Evolutionary conservation across 306 rosid genomes (phyloP), one percentile per base, ranked within the genome.

Genomic region (Herpetospermum pedunculosum): DNA sequence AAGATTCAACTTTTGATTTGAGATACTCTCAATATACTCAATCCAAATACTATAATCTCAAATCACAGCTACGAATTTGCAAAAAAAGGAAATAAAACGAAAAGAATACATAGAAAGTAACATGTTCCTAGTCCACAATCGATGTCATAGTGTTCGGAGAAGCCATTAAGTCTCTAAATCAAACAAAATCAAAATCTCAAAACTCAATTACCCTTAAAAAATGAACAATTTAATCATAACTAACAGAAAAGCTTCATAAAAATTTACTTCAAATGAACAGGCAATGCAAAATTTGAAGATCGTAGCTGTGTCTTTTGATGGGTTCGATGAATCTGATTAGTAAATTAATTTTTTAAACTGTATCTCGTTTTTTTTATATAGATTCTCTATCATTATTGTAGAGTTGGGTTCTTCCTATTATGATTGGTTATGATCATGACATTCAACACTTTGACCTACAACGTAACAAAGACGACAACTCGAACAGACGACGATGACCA

Each of bases 71-170:
- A 63, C 12, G n/a, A 62, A 60, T 43, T 44, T n/a, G 41, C 11
- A 58, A 29, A 48, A 32, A 54, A 16, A 0, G 16, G 40, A 8
- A 26, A 44, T n/a, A 54, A 49, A 23, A 6, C 5, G 28, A 77
- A 74, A 47, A 14, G n/a, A 29, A 46, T 15, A 76, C 37, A 69
- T n/a, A 13, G 9, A 74, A 58, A 80, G 75, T 43, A 73, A 86
- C 97, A 91, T 89, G 96, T 48, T 91, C 97, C 83, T 89, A 89
- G 65, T 94, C 99, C 79, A 87, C 13, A 55, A 69, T 80, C 63
- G 85, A 40, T 18, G 88, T 87, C 26, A 86, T 60, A 29, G 72
- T 34, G 79, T 78, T 80, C 23, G 54, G 81, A 34, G 92, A 82
- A 75, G 92, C 97, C 98, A 91, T 62, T 88, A 79, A 72, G 43